These are phyloP conservation scores for Diddensiella transvaalensis DNA, from an alignment of 805 yeast genomes.

Conservation along the genomic window DNA sequence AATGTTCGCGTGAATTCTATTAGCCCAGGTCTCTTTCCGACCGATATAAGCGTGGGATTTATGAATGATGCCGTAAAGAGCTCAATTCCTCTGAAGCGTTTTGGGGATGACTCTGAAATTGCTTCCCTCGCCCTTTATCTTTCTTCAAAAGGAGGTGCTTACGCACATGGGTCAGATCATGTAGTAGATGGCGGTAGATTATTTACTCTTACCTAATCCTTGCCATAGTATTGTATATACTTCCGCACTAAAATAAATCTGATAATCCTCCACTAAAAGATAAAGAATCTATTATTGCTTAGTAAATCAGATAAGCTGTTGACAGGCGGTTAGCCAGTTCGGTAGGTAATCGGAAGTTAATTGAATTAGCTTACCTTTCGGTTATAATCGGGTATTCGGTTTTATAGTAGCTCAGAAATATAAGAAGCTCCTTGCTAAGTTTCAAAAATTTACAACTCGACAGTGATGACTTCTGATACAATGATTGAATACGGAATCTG, in stretches of 20 bases:
- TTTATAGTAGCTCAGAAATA: too few relatives aligned
- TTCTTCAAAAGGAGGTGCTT: constrained; percentile 65
- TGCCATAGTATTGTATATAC: not conserved
- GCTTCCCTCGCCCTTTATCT: constrained; percentile 67
- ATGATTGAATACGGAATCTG: not conserved
- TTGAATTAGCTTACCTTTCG: too few relatives aligned
- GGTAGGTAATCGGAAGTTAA: too few relatives aligned
- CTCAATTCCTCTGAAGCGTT: constrained; percentile 50
- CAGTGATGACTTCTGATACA: not conserved
- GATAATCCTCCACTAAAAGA: too few relatives aligned
- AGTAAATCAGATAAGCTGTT: too few relatives aligned
- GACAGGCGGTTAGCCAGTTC: too few relatives aligned
- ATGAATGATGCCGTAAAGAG: constrained; percentile 30
- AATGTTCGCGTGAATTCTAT: constrained; percentile 58
- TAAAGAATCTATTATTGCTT: too few relatives aligned
- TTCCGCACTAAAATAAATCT: too few relatives aligned
- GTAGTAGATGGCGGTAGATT: constrained; percentile 63
- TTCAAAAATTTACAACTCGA: too few relatives aligned
- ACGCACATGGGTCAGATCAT: constrained; percentile 64
- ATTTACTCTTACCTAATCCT: not conserved
- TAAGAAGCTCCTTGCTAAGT: too few relatives aligned
- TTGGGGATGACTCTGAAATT: constrained; percentile 58
- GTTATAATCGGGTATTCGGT: too few relatives aligned
- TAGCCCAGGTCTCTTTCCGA: constrained; percentile 62
- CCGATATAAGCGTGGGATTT: constrained; percentile 50